Evolutionary conservation across 306 rosid species (phyloP), one percentile per base, ranked within the genome.

Genomic region (Urtica urens): DNA sequence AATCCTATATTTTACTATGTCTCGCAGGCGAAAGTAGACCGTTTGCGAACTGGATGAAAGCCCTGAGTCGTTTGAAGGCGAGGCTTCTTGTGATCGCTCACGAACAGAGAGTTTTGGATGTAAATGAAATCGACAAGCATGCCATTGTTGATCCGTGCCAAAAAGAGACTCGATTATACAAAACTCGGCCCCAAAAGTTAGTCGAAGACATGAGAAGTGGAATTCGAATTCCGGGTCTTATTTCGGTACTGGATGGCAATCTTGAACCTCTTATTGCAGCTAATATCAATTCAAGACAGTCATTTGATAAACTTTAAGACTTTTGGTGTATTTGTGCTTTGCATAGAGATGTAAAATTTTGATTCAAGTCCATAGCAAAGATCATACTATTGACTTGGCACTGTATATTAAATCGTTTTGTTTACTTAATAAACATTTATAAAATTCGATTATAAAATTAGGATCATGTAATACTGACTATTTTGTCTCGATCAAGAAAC

Each of bases 11-110:
- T 11, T 53, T 3, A 12, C 47, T n/a, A 17, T 47, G 15, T 21
- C 17, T 7, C 71, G 72, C 49, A 81, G 93, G 82, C 56, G 95
- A 86, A 60, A 86, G 93, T 63, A 86, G 77, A 60, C 62, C 47
- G 34, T 81, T 86, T 72, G 82, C 83, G 12, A 78, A 81, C 48
- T 67, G 75, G 72, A 86, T 81, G 46, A 86, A 86, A 68, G 93
- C 95, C 38, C 58, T 78, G 15, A 81, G 81, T 58, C 76, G 95
- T 58, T 51, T 86, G 66, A 74, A 74, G 46, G 93, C 86, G 50
- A 86, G 76, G 64, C 88, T 86, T 48, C 53, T 63, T 21, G 82
- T 78, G 57, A 73, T 67, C 49, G 86, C 79, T 38, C 45, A 35
- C 62, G 88, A 81, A 54, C 93, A 81, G 67, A 77, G 77, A 46